Conservation (phyloP, 2,329 filamentous ascomycete genomes). For the Cryoendolithus antarcticus region DNA sequence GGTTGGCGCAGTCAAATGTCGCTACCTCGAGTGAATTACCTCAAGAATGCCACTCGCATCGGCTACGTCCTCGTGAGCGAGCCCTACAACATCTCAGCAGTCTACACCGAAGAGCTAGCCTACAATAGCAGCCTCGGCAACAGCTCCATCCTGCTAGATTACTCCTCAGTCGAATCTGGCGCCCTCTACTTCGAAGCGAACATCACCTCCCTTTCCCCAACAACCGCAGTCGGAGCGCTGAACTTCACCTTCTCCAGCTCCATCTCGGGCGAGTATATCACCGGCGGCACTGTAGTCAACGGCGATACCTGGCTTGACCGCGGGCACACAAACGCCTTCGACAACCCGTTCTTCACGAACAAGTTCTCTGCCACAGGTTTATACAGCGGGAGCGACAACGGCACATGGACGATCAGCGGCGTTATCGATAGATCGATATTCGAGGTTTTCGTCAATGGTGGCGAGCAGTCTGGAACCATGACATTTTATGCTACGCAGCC, state of each 20-base stretch:
- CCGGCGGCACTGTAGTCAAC: slow-evolving; percentile 38
- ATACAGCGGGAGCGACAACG: slow-evolving; percentile 14
- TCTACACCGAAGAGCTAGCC: slow-evolving; percentile 36
- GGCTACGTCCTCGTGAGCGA: slow-evolving; percentile 41
- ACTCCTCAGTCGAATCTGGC: slow-evolving; percentile 36
- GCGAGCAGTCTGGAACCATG: slow-evolving; percentile 37
- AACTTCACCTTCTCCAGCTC: slow-evolving; percentile 44
- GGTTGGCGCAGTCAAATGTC: slow-evolving; percentile 43
- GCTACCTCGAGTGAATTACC: slow-evolving; percentile 39
- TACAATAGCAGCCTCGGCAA: slow-evolving; percentile 36
- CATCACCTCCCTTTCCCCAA: slow-evolving; percentile 31
- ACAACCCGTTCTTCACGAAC: slow-evolving; percentile 44
- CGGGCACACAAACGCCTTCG: slow-evolving; percentile 36
- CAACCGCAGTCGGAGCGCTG: slow-evolving; percentile 24
- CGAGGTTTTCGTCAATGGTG: slow-evolving; percentile 44
- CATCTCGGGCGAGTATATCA: slow-evolving; percentile 35
- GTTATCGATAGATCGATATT: slow-evolving; percentile 44
- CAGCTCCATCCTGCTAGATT: slow-evolving; percentile 38
- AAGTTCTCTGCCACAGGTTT: slow-evolving; percentile 33
- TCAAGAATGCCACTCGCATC: slow-evolving; percentile 39
- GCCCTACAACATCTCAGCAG: slow-evolving; percentile 37
- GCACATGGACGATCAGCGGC: slow-evolving; percentile 32
- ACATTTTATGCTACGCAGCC: slow-evolving; percentile 38
- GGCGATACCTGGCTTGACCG: slow-evolving; percentile 42
- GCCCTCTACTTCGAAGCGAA: slow-evolving; percentile 45